phyloP scores from a whole-genome alignment of 345 rosid species.

The Lenwebbia sp. region DNA sequence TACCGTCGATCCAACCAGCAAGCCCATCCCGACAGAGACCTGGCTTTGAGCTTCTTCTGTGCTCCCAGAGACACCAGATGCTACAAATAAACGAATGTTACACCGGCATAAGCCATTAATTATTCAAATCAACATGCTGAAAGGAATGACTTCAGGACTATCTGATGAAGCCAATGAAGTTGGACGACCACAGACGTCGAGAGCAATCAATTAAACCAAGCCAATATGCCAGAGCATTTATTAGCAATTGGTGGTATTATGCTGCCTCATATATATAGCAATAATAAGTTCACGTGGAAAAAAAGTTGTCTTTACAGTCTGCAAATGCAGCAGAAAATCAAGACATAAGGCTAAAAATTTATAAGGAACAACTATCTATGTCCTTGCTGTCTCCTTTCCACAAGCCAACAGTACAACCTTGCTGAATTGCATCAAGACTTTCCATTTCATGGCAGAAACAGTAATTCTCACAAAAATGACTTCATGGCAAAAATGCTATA shows the following conservation, averaged over 20 bases:
- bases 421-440: neutral
- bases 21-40: conserved; percentile 28
- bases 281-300: neutral
- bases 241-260: neutral
- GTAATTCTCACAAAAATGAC: neutral
- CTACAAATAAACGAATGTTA: neutral
- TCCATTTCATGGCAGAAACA: neutral
- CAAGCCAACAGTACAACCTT: neutral
- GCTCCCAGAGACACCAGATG: conserved; percentile 29
- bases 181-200: neutral
- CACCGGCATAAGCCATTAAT: neutral
- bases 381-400: neutral
- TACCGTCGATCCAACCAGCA: conserved; percentile 29
- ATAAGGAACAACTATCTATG: neutral
- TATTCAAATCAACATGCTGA: neutral
- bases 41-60: conserved; percentile 24
- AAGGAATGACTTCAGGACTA: neutral
- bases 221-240: neutral
- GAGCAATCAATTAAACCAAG: neutral
- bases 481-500: neutral
- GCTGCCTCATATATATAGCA: neutral
- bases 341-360: neutral
- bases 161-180: neutral
- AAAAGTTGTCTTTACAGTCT: neutral
- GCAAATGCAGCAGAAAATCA: neutral